phyloP scores from a whole-genome alignment of 2,329 filamentous ascomycete genomes.

The Nannizzia gypsea region DNA sequence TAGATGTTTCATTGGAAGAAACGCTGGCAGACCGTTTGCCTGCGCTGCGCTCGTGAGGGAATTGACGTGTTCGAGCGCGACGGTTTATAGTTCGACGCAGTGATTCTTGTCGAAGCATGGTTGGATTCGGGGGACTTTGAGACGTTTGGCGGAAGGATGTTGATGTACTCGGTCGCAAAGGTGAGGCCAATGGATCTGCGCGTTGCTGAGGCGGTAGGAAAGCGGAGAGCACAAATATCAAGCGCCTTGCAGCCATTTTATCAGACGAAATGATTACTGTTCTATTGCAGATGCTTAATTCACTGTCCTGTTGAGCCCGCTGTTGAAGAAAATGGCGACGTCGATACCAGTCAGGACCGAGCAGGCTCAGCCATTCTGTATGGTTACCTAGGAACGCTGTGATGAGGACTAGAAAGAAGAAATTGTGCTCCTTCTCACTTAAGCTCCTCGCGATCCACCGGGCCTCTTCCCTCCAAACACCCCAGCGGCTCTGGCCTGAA shows the following conservation, averaged over 20 bases:
- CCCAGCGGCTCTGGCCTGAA: constrained; percentile 48
- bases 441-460: constrained; percentile 45
- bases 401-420: constrained; percentile 48
- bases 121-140: constrained; percentile 42
- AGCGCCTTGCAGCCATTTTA: constrained; percentile 47
- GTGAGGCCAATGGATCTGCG: constrained; percentile 28
- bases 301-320: constrained; percentile 36
- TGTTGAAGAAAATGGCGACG: constrained; percentile 42
- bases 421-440: constrained; percentile 45
- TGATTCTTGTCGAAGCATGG: constrained; percentile 41
- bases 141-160: constrained; percentile 40
- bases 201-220: constrained; percentile 43
- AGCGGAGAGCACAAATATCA: constrained; percentile 47
- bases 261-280: constrained; percentile 48
- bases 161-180: constrained; percentile 30
- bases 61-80: constrained; percentile 37
- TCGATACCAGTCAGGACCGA: constrained; percentile 45
- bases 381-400: constrained; percentile 50
- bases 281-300: constrained; percentile 39
- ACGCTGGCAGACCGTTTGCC: constrained; percentile 33
- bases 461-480: constrained; percentile 50
- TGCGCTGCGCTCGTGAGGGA: constrained; percentile 25
- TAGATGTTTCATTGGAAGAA: constrained; percentile 33
- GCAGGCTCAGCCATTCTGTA: constrained; percentile 46
- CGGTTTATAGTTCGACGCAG: constrained; percentile 44